Conservation (phyloP, 257 asterid species). For the Coffea eugenioides region DNA sequence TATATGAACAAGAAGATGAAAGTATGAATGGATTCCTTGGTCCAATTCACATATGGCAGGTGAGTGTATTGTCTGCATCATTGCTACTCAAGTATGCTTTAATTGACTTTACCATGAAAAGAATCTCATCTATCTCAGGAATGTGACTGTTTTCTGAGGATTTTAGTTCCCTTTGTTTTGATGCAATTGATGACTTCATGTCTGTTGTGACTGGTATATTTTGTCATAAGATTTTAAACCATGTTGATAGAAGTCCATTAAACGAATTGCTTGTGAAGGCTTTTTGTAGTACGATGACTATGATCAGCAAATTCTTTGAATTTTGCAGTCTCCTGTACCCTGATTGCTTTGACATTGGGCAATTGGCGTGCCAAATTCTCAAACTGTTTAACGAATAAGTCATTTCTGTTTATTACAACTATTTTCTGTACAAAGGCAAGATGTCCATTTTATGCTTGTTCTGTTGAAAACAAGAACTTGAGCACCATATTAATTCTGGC, state of each 20-base stretch:
- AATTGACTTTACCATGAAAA: background rate
- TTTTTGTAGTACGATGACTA: background rate
- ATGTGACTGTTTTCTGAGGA: background rate
- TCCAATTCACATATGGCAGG: conserved; percentile 96
- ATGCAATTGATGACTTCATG: background rate
- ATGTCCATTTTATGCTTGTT: background rate
- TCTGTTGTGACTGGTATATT: background rate
- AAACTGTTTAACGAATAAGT: background rate
- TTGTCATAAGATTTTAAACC: background rate
- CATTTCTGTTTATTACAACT: background rate
- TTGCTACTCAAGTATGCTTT: background rate
- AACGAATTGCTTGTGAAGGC: background rate
- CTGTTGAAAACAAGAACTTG: background rate
- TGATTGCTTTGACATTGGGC: background rate
- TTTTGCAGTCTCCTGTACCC: background rate
- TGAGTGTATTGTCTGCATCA: conserved; percentile 25
- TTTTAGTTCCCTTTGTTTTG: background rate
- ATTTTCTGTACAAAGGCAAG: background rate
- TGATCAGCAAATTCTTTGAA: background rate
- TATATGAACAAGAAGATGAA: conserved; percentile 55
- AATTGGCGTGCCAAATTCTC: background rate
- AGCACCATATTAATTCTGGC: background rate
- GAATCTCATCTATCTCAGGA: background rate
- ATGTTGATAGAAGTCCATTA: background rate
- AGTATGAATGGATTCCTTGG: conserved; percentile 69